A percentile compares a stretch with the other conserved stretches of the same genome.
Evolutionary conservation across 1,139 yeast genomes (phyloP).

Genomic region (Sugiyamaella pinicola): DNA sequence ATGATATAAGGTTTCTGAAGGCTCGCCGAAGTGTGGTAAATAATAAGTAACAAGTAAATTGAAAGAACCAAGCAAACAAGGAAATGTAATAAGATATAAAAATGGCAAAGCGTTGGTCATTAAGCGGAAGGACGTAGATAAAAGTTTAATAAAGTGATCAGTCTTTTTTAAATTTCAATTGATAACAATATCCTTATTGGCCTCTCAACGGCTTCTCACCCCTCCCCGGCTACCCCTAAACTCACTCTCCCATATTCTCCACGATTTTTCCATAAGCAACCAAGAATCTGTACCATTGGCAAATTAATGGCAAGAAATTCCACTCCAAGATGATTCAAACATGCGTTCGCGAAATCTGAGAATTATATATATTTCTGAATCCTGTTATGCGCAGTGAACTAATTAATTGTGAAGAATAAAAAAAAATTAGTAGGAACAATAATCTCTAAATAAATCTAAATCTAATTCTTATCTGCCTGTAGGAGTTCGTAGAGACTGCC

Average conservation of each 20-base stretch:
- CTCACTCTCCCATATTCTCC: background rate
- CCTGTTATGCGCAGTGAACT: background rate
- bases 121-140: too few relatives aligned
- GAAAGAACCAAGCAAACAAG: background rate
- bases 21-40: background rate
- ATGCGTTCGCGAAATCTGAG: slow-evolving; percentile 4
- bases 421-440: background rate
- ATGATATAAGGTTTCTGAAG: background rate
- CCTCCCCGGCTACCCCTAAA: too few relatives aligned
- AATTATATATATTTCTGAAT: background rate
- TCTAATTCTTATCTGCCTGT: background rate
- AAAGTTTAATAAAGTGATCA: too few relatives aligned
- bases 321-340: slow-evolving; percentile 2
- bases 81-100: background rate
- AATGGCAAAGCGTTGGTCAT: background rate
- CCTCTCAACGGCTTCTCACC: too few relatives aligned
- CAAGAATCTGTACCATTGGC: background rate
- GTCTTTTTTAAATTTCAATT: too few relatives aligned
- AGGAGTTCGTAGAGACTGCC: slow-evolving; percentile 59
- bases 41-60: background rate
- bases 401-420: background rate
- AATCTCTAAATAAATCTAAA: background rate
- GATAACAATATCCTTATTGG: too few relatives aligned
- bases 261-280: background rate
- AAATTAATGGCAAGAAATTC: background rate